A percentile compares a stretch with the other conserved stretches of the same genome.
Conservation (phyloP, 139 green algal genomes). For the Closterium sp. region DNA sequence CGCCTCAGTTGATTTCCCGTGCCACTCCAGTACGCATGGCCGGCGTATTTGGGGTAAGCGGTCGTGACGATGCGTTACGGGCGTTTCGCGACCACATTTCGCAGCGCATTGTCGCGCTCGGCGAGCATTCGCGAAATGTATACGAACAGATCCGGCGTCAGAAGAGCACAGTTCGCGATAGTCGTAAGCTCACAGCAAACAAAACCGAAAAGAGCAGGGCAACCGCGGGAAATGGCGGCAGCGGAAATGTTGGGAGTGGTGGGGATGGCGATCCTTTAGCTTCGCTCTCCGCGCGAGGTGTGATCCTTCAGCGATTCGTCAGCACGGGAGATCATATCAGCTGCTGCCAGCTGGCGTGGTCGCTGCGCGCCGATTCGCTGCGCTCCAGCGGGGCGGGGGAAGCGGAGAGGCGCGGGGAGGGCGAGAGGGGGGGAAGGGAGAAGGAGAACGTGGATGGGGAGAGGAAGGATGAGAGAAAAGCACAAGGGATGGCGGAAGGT, state of each 20-base stretch:
- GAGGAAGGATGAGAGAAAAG: not conserved
- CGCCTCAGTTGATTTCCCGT: no score
- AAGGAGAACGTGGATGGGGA: not conserved
- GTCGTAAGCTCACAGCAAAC: no score
- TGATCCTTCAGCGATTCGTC: not conserved
- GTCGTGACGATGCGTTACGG: not conserved
- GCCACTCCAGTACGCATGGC: not conserved
- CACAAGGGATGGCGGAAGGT: not conserved
- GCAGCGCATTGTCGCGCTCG: not conserved
- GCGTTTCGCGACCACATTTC: not conserved
- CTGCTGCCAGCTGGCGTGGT: not conserved
- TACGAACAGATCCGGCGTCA: not conserved
- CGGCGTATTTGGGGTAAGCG: not conserved
- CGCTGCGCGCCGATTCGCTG: not conserved
- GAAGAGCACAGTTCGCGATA: not conserved
- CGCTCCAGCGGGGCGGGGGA: not conserved
- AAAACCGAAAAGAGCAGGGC: not conserved
- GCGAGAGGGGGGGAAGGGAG: not conserved
- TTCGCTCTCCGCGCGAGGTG: not conserved
- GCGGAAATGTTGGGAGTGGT: not conserved
- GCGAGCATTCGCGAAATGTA: not conserved
- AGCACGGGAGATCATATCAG: not conserved
- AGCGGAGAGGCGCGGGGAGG: no score
- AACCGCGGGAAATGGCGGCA: not conserved
- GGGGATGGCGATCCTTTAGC: not conserved